phyloP scores from a whole-genome alignment of 768 basidiomycete species.

The Termitomyces sp. region DNA sequence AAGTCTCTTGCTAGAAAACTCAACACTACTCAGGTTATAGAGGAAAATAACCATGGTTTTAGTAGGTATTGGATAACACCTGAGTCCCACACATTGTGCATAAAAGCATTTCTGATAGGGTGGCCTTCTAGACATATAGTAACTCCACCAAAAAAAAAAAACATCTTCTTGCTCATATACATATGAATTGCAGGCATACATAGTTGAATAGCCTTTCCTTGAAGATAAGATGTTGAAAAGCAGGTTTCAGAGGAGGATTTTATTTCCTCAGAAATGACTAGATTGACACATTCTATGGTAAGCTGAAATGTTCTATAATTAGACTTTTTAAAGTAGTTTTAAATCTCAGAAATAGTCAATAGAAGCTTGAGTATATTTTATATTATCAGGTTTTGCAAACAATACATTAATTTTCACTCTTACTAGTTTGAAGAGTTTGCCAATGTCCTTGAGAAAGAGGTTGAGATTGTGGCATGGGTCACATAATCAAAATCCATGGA shows the following conservation, averaged over 20 bases:
- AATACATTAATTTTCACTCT: neutral
- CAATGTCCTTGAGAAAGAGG: conserved; percentile 23
- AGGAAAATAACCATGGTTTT: no score
- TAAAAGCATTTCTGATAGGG: no score
- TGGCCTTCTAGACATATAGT: no score
- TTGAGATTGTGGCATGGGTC: conserved; percentile 15
- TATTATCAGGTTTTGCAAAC: no score
- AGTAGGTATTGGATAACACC: no score
- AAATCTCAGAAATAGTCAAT: neutral
- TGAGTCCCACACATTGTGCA: no score
- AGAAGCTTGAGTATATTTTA: neutral
- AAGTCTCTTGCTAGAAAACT: no score
- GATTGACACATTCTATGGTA: neutral
- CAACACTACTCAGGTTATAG: no score
- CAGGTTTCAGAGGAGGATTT: neutral
- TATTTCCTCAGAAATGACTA: neutral
- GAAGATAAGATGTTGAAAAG: neutral
- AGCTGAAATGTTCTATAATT: neutral
- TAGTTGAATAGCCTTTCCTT: neutral
- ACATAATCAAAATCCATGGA: neutral
- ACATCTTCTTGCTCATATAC: neutral
- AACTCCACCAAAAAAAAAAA: no score
- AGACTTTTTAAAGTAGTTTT: neutral
- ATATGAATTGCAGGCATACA: neutral
- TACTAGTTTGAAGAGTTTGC: conserved; percentile 13